These are phyloP conservation scores for Dictyostelium purpureum DNA, from an alignment of 78 protist genomes.

Conservation along the genomic window DNA sequence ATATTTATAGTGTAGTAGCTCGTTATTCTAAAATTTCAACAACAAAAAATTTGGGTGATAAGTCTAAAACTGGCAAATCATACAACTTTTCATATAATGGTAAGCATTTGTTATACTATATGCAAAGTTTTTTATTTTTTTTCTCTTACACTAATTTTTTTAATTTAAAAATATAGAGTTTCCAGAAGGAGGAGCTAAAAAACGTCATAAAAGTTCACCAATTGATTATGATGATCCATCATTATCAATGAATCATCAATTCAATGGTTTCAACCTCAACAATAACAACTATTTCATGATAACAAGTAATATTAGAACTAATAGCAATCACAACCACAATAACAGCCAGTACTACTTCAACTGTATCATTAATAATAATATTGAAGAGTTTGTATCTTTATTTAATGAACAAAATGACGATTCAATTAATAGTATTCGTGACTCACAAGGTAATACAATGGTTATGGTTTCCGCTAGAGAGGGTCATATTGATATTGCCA, in stretches of 20 bases:
- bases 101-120: background rate
- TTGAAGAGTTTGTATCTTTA: slow-evolving; percentile 1
- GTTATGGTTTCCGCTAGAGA: slow-evolving; percentile 31
- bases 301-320: background rate
- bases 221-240: background rate
- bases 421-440: background rate
- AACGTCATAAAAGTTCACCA: background rate
- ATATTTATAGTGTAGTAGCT: background rate
- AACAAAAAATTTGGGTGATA: slow-evolving; percentile 16
- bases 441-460: background rate
- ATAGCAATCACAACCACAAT: background rate
- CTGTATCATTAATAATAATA: background rate
- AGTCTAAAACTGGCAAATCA: slow-evolving; percentile 2
- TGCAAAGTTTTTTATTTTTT: too few relatives aligned
- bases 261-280: background rate
- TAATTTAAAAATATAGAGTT: background rate
- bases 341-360: slow-evolving; percentile 5
- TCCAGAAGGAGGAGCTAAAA: slow-evolving; percentile 1
- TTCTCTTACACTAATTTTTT: too few relatives aligned
- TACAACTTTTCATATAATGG: background rate
- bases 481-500: slow-evolving; percentile 19
- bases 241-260: background rate
- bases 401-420: background rate
- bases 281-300: too few relatives aligned
- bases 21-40: slow-evolving; percentile 38